Conservation (phyloP, 1,284 basidiomycete genomes). For the Thelephora terrestris region DNA sequence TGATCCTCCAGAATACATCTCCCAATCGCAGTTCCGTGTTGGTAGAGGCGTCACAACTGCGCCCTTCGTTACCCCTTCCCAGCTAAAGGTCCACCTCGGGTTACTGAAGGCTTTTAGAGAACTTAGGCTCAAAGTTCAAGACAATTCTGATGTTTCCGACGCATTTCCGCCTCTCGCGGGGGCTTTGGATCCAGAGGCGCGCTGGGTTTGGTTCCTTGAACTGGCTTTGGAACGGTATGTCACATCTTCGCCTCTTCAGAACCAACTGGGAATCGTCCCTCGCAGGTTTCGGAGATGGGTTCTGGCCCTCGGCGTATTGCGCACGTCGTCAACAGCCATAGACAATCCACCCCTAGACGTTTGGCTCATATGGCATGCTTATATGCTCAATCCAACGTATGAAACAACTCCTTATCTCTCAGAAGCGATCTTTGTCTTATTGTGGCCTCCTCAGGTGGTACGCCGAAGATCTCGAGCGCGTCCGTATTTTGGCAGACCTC, state of each 20-base stretch:
- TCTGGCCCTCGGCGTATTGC: constrained; percentile 13
- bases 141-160: neutral
- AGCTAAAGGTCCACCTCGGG: constrained; percentile 11
- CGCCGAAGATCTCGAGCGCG: constrained; percentile 28
- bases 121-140: constrained; percentile 5
- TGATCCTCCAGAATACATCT: neutral
- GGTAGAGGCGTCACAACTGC: neutral
- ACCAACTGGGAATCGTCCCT: neutral
- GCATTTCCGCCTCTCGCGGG: constrained; percentile 2
- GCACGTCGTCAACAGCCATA: constrained; percentile 15
- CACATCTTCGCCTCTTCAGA: neutral
- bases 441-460: constrained; percentile 26
- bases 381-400: constrained; percentile 36
- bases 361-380: constrained; percentile 41
- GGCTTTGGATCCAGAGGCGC: constrained; percentile 3
- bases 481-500: constrained; percentile 17
- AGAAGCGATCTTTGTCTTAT: neutral
- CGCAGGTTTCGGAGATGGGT: constrained; percentile 28
- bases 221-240: constrained; percentile 12
- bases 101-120: constrained; percentile 9
- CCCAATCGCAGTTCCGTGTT: neutral
- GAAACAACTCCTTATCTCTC: constrained; percentile 3
- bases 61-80: constrained; percentile 6
- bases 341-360: constrained; percentile 34
- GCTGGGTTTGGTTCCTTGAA: constrained; percentile 13